phyloP scores from a whole-genome alignment of 345 rosid genomes.

The Lumnitzera racemosa region DNA sequence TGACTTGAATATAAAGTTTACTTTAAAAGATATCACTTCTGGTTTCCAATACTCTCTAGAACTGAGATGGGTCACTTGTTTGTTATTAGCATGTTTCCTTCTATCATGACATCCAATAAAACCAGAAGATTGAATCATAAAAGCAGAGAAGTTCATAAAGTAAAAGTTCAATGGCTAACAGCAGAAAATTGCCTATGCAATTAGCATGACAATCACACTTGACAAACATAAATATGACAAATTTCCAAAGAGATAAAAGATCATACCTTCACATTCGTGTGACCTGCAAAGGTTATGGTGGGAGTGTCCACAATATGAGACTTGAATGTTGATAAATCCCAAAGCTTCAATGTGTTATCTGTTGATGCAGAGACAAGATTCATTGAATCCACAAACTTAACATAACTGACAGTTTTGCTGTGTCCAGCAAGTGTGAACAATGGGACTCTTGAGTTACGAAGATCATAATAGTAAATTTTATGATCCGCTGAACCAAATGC shows the following conservation, averaged over 20 bases:
- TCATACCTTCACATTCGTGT: constrained; percentile 75
- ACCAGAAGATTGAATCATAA: too few relatives aligned
- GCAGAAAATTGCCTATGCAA: constrained; percentile 13
- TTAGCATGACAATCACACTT: constrained; percentile 30
- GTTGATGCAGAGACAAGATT: constrained; percentile 87
- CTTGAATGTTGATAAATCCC: constrained; percentile 75
- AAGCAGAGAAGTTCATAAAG: too few relatives aligned
- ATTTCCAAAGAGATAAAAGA: too few relatives aligned
- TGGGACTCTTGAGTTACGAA: constrained; percentile 72
- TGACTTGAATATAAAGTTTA: too few relatives aligned
- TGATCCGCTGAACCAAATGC: constrained; percentile 99
- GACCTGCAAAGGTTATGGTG: constrained; percentile 57
- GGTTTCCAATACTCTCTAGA: too few relatives aligned
- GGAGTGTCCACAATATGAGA: constrained; percentile 71
- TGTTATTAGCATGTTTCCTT: too few relatives aligned
- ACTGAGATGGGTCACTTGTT: too few relatives aligned
- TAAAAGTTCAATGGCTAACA: too few relatives aligned
- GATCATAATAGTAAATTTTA: constrained; percentile 83
- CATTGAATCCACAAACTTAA: constrained; percentile 69
- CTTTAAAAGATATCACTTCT: too few relatives aligned
- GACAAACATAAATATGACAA: too few relatives aligned
- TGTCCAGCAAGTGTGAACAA: constrained; percentile 80
- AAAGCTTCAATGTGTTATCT: constrained; percentile 91
- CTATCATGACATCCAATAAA: too few relatives aligned
- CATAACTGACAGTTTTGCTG: constrained; percentile 82